A percentile compares a stretch with the other conserved stretches of the same genome.
Conservation (phyloP, 148 eudicot species). For the Vaccinium myrtillus region DNA sequence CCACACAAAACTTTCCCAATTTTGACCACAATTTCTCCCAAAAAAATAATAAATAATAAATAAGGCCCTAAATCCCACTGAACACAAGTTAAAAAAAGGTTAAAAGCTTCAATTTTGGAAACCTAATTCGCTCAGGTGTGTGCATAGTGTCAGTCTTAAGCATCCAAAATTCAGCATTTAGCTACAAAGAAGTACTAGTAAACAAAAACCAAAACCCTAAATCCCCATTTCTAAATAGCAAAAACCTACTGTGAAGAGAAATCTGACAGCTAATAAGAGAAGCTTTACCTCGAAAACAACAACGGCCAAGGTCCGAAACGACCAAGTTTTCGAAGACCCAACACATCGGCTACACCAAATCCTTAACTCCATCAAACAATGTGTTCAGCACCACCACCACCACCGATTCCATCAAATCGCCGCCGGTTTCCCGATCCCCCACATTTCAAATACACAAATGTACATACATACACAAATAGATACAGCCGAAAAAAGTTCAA, state of each 20-base stretch:
- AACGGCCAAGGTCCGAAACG: constrained; percentile 30
- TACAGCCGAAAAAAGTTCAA: background rate
- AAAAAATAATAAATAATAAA: background rate
- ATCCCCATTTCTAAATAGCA: constrained; percentile 8
- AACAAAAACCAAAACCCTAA: constrained; percentile 4
- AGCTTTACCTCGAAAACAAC: constrained; percentile 46
- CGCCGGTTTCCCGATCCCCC: constrained; percentile 39
- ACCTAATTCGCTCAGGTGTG: background rate
- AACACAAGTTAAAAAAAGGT: background rate
- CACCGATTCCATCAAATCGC: constrained; percentile 53
- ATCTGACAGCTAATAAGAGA: background rate
- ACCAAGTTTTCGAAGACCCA: constrained; percentile 26
- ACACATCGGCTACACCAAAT: constrained; percentile 44
- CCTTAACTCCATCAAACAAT: constrained; percentile 76
- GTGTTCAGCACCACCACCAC: constrained; percentile 21
- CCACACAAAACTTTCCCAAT: background rate
- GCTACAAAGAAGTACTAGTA: background rate
- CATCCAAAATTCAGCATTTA: background rate
- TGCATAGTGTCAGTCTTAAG: background rate
- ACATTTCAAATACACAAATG: constrained; percentile 22
- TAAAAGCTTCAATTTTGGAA: background rate
- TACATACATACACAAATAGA: background rate
- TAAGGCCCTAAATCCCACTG: background rate
- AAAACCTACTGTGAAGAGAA: background rate
- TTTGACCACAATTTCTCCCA: background rate